A percentile compares a stretch with the other conserved stretches of the same genome.
Evolutionary conservation across 306 rosid species (phyloP).

Genomic region (Glycine soja): DNA sequence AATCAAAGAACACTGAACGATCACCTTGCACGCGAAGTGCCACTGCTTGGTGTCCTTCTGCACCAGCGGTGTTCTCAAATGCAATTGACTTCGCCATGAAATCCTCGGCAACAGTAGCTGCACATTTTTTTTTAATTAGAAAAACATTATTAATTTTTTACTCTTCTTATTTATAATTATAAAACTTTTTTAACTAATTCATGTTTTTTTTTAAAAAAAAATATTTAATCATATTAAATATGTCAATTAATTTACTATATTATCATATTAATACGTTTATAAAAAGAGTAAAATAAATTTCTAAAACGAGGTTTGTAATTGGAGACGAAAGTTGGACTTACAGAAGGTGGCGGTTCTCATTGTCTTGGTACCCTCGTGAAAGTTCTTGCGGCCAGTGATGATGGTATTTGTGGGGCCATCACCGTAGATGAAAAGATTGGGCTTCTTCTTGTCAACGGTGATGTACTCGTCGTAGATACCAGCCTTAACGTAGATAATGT

Average conservation of each 20-base stretch:
- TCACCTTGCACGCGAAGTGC: conserved; percentile 68
- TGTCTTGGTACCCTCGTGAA: conserved; percentile 50
- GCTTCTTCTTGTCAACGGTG: conserved; percentile 31
- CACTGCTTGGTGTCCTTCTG: conserved; percentile 70
- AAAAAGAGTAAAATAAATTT: too few species aligned
- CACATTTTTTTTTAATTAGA: too few species aligned
- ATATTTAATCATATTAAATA: too few species aligned
- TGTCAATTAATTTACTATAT: too few species aligned
- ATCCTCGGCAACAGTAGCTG: conserved; percentile 44
- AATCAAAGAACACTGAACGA: conserved; percentile 55
- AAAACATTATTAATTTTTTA: too few species aligned
- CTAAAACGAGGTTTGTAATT: too few species aligned
- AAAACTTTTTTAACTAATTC: too few species aligned
- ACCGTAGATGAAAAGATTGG: conserved; percentile 66
- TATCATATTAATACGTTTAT: too few species aligned
- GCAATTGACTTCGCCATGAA: conserved; percentile 67
- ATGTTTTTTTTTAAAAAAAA: too few species aligned
- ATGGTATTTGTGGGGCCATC: conserved; percentile 70
- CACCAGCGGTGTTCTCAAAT: conserved; percentile 74
- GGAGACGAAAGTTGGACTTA: conserved; percentile 1
- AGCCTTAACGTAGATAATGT: conserved; percentile 66
- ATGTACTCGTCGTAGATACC: conserved; percentile 66
- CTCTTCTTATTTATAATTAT: too few species aligned
- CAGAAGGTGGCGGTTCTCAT: conserved; percentile 60
- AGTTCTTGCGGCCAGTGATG: conserved; percentile 64